A percentile compares a stretch with the other conserved stretches of the same genome.
These are phyloP conservation scores for Sugiyamaella castrensis DNA, from an alignment of 1,139 yeast genomes.

Conservation along the genomic window DNA sequence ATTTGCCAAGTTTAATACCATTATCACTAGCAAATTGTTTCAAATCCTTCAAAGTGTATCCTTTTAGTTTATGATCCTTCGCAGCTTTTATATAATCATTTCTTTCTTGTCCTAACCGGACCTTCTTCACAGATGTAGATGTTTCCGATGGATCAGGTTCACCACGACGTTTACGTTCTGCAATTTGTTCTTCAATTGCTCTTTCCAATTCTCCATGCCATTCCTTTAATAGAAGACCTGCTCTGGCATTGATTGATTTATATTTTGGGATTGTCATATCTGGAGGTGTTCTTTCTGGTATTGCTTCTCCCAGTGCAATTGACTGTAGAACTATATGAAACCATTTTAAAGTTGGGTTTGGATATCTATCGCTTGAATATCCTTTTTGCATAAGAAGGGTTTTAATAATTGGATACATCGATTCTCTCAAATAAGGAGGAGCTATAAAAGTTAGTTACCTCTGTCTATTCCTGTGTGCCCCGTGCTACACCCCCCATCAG, in stretches of 20 bases:
- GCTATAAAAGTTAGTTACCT: slow-evolving; percentile 19
- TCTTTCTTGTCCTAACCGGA: slow-evolving; percentile 1
- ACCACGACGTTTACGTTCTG: slow-evolving; percentile 8
- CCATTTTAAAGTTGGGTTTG: slow-evolving; percentile 67
- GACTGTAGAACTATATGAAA: slow-evolving; percentile 65
- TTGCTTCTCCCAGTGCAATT: slow-evolving; percentile 61
- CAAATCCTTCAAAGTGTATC: slow-evolving; percentile 12
- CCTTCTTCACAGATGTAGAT: slow-evolving; percentile 4
- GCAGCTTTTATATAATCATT: slow-evolving; percentile 13
- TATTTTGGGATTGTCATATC: slow-evolving; percentile 38
- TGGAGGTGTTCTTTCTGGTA: slow-evolving; percentile 36
- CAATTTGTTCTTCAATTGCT: not conserved
- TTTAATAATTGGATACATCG: slow-evolving; percentile 42
- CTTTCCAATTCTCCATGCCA: slow-evolving; percentile 18
- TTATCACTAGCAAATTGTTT: slow-evolving; percentile 2
- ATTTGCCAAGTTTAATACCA: not conserved
- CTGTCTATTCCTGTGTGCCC: not conserved
- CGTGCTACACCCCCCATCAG: no score
- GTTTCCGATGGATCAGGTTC: slow-evolving; percentile 3
- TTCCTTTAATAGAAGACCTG: slow-evolving; percentile 21
- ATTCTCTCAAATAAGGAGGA: slow-evolving; percentile 35
- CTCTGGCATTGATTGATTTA: slow-evolving; percentile 29
- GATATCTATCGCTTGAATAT: slow-evolving; percentile 57
- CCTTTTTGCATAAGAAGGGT: slow-evolving; percentile 45
- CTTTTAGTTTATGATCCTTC: slow-evolving; percentile 10